Evolutionary conservation across 495 filamentous ascomycete genomes (phyloP).

Genomic region (Parathielavia hyrcaniae): DNA sequence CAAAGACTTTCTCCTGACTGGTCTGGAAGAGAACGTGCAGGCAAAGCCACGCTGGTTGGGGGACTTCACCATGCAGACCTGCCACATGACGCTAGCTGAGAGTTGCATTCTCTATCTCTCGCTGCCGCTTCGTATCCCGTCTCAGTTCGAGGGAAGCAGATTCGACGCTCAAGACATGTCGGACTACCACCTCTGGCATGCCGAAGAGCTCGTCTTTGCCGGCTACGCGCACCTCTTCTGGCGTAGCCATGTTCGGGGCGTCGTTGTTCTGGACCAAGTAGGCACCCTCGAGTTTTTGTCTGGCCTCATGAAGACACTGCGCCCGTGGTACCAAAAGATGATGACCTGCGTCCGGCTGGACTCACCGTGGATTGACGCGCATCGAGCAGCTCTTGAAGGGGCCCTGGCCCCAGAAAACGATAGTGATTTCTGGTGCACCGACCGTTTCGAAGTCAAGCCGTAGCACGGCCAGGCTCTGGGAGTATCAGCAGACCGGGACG

Average conservation of each 20-base stretch:
- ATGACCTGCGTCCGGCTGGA: not conserved
- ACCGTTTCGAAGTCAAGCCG: not conserved
- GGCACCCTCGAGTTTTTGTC: no score
- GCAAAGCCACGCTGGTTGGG: constrained; percentile 18
- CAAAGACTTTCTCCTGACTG: constrained; percentile 34
- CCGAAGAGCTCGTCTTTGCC: constrained; percentile 6
- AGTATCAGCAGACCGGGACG: not conserved
- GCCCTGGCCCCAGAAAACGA: not conserved
- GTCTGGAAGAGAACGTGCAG: not conserved
- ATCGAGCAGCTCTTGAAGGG: not conserved
- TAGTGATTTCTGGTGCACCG: not conserved
- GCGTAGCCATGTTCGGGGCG: not conserved
- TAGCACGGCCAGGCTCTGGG: not conserved
- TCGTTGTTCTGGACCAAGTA: not conserved
- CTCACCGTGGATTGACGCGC: not conserved
- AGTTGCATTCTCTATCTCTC: constrained; percentile 21
- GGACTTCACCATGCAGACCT: constrained; percentile 13
- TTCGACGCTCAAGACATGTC: not conserved
- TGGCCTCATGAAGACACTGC: not conserved
- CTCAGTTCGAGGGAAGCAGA: not conserved
- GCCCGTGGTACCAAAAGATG: constrained; percentile 5
- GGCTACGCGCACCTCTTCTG: constrained; percentile 8
- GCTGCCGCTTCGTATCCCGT: constrained; percentile 5
- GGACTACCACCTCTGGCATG: constrained; percentile 12
- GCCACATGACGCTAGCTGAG: constrained; percentile 17